phyloP scores from a whole-genome alignment of 805 yeast species.

The Starmerella stellata region DNA sequence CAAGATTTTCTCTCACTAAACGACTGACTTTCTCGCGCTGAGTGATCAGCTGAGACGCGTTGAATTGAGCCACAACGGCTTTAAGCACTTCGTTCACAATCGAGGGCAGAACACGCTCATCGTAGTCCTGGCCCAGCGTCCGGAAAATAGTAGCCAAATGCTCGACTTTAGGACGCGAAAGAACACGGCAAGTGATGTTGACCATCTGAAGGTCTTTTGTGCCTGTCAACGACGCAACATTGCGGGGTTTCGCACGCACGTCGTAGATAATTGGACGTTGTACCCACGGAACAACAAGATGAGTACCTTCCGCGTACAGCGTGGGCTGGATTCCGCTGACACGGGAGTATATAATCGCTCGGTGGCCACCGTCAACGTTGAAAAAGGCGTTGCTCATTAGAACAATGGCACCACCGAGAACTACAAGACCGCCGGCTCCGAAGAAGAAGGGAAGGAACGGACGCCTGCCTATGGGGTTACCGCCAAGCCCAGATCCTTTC shows the following conservation, averaged over 20 bases:
- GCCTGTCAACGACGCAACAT: constrained; percentile 89
- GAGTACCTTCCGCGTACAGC: constrained; percentile 88
- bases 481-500: constrained; percentile 4
- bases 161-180: constrained; percentile 66
- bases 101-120: constrained; percentile 93
- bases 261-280: constrained; percentile 86
- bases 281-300: constrained; percentile 81
- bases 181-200: constrained; percentile 93
- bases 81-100: constrained; percentile 94
- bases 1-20: constrained; percentile 74
- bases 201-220: constrained; percentile 98
- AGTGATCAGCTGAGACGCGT: constrained; percentile 95
- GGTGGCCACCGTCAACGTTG: constrained; percentile 96
- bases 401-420: constrained; percentile 41
- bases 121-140: constrained; percentile 86
- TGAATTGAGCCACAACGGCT: constrained; percentile 94
- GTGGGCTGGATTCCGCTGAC: constrained; percentile 64
- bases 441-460: constrained; percentile 27
- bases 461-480: background rate
- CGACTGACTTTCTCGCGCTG: constrained; percentile 93
- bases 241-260: constrained; percentile 92
- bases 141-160: constrained; percentile 74
- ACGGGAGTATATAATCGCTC: constrained; percentile 88
- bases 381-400: constrained; percentile 39
- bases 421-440: constrained; percentile 43